Base-by-base conservation (phyloP, 495 filamentous ascomycete species). In the Stereocaulon alpinum region DNA sequence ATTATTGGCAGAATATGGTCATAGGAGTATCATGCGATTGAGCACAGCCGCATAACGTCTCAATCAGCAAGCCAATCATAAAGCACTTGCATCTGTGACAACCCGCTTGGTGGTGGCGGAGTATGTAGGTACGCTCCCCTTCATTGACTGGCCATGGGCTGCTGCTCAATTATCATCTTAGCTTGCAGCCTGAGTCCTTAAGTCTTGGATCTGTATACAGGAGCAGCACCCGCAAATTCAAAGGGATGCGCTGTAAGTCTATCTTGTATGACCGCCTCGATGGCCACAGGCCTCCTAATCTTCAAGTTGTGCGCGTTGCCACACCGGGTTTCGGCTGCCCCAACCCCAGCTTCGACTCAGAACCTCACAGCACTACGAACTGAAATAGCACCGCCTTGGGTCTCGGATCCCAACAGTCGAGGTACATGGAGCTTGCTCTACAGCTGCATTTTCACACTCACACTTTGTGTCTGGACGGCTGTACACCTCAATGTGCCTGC, bases 401-500 rank as follows among this genome's bases (percentile, higher is more conserved):
- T 56, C 24, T 42, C 40, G 2, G 70, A 72, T 20, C 70, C 71
- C n/a, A 57, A 70, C 41, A 56, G 57, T 12, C 62, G 70, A 42
- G 71, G 70, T 24, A 71, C 70, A 11, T 69, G 61, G 64, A 57
- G 41, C 43, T 68, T 73, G 43, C 22, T 71, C n/a, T 71, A 61
- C 2, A 69, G 55, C 22, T 73, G 71, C 49, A 12, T 66, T 27
- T 29, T 70, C 32, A 73, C 71, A 29, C 67, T 69, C 15, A 24
- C 61, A 6, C 61, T 72, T 14, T 72, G 69, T 57, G 67, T 65
- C 42, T 73, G 68, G 67, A 61, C 68, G 18, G 66, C 65, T 6
- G 54, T 71, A 12, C 65, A 59, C 55, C 66, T 70, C 4, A 72
- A 72, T 55, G 44, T 73, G 10, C 70, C 69, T 18, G 22, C 48